A percentile compares a stretch with the other conserved stretches of the same genome.
Evolutionary conservation across 2,329 filamentous ascomycete species (phyloP).

Genomic region (Cercospora sp.): DNA sequence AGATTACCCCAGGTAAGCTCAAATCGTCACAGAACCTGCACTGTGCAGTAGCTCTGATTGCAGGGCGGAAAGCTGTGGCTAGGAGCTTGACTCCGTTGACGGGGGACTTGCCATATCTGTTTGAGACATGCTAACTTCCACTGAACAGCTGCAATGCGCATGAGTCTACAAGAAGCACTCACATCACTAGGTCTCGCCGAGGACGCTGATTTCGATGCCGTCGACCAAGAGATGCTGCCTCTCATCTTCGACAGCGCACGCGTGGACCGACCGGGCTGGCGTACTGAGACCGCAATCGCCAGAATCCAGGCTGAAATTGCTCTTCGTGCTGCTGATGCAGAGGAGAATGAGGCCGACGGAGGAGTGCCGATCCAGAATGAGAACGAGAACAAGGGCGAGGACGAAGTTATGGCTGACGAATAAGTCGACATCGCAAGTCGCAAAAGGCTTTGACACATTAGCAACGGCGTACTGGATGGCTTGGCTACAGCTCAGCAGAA

Average conservation of each 20-base stretch:
- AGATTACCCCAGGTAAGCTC: background rate
- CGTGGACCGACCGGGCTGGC: slow-evolving; percentile 2
- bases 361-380: background rate
- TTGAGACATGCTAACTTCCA: background rate
- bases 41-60: background rate
- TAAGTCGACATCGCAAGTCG: background rate
- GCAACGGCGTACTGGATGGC: background rate
- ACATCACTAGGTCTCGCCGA: slow-evolving; percentile 2
- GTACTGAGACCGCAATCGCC: slow-evolving; percentile 8
- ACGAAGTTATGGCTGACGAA: slow-evolving; percentile 20
- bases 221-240: slow-evolving; percentile 10
- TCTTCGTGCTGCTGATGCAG: background rate
- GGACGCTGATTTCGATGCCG: background rate
- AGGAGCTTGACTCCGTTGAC: background rate
- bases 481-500: background rate
- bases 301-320: slow-evolving; percentile 7
- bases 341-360: background rate
- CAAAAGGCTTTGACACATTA: background rate
- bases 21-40: background rate
- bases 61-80: background rate
- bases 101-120: background rate
- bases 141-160: background rate
- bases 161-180: slow-evolving; percentile 8
- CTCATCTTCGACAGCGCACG: slow-evolving; percentile 9
- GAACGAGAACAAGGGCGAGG: background rate